phyloP scores from a whole-genome alignment of 192 early-diverging fungal genomes.

The Funneliformis geosporum region DNA sequence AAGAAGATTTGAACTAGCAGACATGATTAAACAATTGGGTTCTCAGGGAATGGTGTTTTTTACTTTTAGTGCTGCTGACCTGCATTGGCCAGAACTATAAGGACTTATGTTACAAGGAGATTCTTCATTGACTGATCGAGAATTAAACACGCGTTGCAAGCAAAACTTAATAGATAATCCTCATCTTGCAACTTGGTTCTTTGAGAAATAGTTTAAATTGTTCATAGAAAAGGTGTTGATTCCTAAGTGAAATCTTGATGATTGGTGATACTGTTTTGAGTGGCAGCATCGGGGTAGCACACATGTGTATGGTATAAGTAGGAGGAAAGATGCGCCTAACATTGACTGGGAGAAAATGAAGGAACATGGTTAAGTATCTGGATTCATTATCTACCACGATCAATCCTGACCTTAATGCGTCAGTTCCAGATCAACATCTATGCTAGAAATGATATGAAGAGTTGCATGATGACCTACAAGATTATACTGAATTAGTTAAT shows the following conservation, averaged over 20 bases:
- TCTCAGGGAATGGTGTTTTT: no score
- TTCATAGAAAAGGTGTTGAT: no score
- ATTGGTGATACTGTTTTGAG: neutral
- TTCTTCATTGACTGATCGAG: no score
- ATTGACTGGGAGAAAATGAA: neutral
- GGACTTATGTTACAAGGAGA: no score
- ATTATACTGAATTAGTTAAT: neutral
- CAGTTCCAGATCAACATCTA: neutral
- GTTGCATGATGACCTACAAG: neutral
- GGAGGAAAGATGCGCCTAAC: neutral
- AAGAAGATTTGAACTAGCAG: no score
- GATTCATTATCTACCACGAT: neutral
- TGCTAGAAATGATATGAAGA: neutral
- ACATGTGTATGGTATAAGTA: neutral
- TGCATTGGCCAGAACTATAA: no score
- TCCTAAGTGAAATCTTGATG: neutral
- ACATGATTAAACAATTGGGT: no score
- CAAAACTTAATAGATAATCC: no score
- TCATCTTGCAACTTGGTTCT: no score
- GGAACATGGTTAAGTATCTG: neutral
- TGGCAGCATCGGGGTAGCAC: neutral
- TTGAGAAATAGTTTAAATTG: no score
- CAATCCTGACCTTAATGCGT: neutral
- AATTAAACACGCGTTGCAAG: no score
- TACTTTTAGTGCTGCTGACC: no score